Conservation (phyloP, 345 rosid species). For the Murraya paniculata region DNA sequence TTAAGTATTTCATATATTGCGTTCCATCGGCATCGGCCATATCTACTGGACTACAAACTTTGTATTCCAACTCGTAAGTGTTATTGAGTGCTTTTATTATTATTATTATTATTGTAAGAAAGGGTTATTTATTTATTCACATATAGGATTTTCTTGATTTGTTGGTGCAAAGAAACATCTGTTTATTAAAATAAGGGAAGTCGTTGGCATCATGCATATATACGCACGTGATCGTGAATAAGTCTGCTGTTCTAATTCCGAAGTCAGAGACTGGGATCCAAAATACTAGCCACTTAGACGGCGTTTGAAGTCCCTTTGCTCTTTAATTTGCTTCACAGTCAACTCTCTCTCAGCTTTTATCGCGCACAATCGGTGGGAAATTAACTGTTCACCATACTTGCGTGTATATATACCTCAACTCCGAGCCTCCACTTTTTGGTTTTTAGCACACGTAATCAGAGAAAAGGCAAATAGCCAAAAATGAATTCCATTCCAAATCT, state of each 20-base stretch:
- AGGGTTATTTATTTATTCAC: too few relatives aligned
- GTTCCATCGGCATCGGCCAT: too few relatives aligned
- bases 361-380: not conserved
- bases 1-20: too few relatives aligned
- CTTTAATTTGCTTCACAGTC: not conserved
- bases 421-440: not conserved
- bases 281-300: slow-evolving; percentile 20
- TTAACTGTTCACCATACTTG: not conserved
- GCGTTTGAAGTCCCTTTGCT: not conserved
- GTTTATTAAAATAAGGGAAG: too few relatives aligned
- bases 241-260: not conserved
- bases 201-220: too few relatives aligned
- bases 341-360: not conserved
- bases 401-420: not conserved
- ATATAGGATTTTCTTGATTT: too few relatives aligned
- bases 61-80: too few relatives aligned
- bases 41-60: too few relatives aligned
- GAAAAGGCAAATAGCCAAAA: not conserved
- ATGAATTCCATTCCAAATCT: not conserved
- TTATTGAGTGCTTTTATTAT: too few relatives aligned
- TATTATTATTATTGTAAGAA: too few relatives aligned
- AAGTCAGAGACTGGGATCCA: slow-evolving; percentile 24
- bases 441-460: not conserved
- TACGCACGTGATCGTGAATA: not conserved
- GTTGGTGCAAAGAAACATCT: too few relatives aligned